Conservation (phyloP, 1,284 basidiomycete species). For the Trametes pubescens region DNA sequence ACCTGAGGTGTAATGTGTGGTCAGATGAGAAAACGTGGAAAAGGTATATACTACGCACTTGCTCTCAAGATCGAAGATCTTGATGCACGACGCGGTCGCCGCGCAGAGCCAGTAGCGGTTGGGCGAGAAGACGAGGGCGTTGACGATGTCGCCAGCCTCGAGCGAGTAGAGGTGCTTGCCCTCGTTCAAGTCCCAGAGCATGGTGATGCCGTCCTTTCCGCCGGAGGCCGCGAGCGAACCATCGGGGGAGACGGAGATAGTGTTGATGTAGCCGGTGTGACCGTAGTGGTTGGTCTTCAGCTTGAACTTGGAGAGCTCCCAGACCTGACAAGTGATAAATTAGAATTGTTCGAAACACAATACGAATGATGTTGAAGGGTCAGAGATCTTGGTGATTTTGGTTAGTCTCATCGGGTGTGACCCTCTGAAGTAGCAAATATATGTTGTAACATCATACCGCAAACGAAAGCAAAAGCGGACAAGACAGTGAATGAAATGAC, state of each 20-base stretch:
- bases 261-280: conserved; percentile 99
- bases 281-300: conserved; percentile 99
- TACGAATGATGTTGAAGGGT: conserved; percentile 42
- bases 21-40: conserved; percentile 12
- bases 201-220: conserved; percentile 99
- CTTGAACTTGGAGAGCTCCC: conserved; percentile 99
- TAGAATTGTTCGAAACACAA: conserved; percentile 12
- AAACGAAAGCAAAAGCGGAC: conserved; percentile 23
- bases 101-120: conserved; percentile 99
- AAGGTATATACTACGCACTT: conserved; percentile 68
- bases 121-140: conserved; percentile 99
- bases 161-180: conserved; percentile 99
- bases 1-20: conserved; percentile 57
- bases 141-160: conserved; percentile 98
- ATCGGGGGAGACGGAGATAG: conserved; percentile 98
- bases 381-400: conserved; percentile 81
- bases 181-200: conserved; percentile 99
- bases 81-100: conserved; percentile 97
- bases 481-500: conserved; percentile 36
- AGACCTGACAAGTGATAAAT: conserved; percentile 72
- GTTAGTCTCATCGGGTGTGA: conserved; percentile 70
- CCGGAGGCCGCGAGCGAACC: conserved; percentile 99
- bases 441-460: conserved; percentile 56
- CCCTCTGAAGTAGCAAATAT: conserved; percentile 91
- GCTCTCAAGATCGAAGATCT: conserved; percentile 99